Evolutionary conservation across 345 rosid species (phyloP).

Genomic region (Zanthoxylum bungeanum): DNA sequence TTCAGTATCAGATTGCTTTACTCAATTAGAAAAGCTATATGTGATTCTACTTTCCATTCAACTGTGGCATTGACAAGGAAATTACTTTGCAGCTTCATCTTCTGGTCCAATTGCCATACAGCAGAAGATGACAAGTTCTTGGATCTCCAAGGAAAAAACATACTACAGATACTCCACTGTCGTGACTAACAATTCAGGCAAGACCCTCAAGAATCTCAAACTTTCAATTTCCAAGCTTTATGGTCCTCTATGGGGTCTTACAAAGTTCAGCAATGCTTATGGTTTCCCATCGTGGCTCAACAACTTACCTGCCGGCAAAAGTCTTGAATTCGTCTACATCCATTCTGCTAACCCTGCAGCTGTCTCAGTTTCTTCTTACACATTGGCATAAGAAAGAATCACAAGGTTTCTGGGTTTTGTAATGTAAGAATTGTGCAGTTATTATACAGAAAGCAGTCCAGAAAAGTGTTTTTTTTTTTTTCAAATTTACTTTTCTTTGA

Average conservation of each 20-base stretch:
- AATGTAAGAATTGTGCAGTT: slow-evolving; percentile 54
- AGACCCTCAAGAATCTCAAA: slow-evolving; percentile 58
- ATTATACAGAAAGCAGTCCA: slow-evolving; percentile 33
- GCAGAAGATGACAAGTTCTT: slow-evolving; percentile 76
- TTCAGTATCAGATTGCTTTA: too few species aligned
- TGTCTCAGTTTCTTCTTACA: slow-evolving; percentile 71
- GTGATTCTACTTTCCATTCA: neutral
- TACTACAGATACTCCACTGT: slow-evolving; percentile 80
- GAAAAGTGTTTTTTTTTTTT: slow-evolving; percentile 32
- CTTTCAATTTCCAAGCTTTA: slow-evolving; percentile 75
- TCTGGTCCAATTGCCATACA: slow-evolving; percentile 57
- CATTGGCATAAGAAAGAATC: slow-evolving; percentile 46
- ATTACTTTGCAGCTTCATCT: slow-evolving; percentile 41
- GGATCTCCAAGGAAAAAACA: slow-evolving; percentile 65
- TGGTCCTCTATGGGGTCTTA: slow-evolving; percentile 94
- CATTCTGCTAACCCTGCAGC: slow-evolving; percentile 70
- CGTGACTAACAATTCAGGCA: slow-evolving; percentile 72
- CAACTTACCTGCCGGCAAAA: slow-evolving; percentile 63
- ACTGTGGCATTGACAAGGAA: neutral
- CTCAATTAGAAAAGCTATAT: neutral
- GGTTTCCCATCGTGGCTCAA: slow-evolving; percentile 76
- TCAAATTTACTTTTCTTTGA: slow-evolving; percentile 25
- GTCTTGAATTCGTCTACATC: slow-evolving; percentile 86
- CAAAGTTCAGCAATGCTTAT: slow-evolving; percentile 49
- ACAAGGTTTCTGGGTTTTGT: slow-evolving; percentile 35